A percentile compares a stretch with the other conserved stretches of the same genome.
phyloP scores from a whole-genome alignment of 345 rosid species.

The Citrus maxima region DNA sequence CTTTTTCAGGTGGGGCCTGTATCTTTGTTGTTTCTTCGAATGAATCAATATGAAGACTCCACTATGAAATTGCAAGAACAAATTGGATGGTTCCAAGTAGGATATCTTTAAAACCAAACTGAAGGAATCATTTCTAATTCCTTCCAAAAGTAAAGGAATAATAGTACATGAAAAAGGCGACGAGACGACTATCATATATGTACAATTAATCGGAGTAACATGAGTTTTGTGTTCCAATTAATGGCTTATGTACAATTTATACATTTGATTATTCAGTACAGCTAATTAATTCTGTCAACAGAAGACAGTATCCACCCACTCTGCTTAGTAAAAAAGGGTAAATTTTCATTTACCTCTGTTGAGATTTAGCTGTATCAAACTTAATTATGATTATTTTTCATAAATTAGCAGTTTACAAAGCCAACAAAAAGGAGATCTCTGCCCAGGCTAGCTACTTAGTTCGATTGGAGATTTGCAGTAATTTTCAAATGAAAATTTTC shows the following conservation, averaged over 20 bases:
- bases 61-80: background rate
- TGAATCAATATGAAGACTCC: constrained; percentile 1
- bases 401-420: no score
- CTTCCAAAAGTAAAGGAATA: constrained; percentile 10
- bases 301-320: background rate
- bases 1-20: constrained; percentile 20
- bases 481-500: no score
- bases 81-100: constrained; percentile 18
- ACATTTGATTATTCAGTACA: no score
- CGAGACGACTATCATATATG: background rate
- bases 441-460: no score
- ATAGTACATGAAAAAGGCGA: constrained; percentile 1
- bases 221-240: background rate
- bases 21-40: constrained; percentile 5
- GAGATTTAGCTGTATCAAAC: no score
- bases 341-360: no score
- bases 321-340: no score
- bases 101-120: background rate
- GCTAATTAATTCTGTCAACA: background rate
- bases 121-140: constrained; percentile 19
- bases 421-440: no score
- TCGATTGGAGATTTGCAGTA: no score
- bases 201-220: background rate
- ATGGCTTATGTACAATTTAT: background rate
- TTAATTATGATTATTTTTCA: no score